A percentile compares a stretch with the other conserved stretches of the same genome.
Conservation (phyloP, 176 grass and related monocot genomes). For the Thalia dealbata region DNA sequence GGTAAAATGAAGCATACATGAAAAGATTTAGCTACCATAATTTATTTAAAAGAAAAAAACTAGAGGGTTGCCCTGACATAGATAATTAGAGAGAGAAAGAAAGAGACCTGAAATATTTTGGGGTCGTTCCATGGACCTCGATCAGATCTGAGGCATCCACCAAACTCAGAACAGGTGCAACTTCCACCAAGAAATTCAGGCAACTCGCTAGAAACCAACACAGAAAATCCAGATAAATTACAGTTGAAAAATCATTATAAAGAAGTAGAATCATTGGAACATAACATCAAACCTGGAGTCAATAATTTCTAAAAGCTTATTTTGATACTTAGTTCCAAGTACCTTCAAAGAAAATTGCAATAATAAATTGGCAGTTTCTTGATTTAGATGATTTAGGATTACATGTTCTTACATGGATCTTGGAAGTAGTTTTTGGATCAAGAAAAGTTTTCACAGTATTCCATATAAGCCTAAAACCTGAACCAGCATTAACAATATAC, state of each 20-base stretch:
- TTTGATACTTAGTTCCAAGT: constrained; percentile 80
- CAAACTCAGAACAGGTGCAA: constrained; percentile 24
- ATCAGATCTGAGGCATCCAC: constrained; percentile 33
- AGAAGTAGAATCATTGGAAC: constrained; percentile 17
- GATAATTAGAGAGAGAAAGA: background rate
- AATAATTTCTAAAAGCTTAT: constrained; percentile 74
- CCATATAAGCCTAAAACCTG: constrained; percentile 95
- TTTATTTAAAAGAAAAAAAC: background rate
- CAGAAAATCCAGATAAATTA: constrained; percentile 7
- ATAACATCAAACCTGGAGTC: constrained; percentile 52
- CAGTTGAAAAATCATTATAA: background rate
- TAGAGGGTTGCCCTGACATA: background rate
- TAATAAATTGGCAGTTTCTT: background rate
- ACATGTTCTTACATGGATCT: constrained; percentile 59
- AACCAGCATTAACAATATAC: constrained; percentile 88
- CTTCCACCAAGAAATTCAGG: constrained; percentile 36
- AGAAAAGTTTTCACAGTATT: constrained; percentile 87
- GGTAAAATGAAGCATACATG: no score
- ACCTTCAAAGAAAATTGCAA: constrained; percentile 39
- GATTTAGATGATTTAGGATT: background rate
- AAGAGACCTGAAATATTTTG: constrained; percentile 28
- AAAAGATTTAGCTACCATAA: no score
- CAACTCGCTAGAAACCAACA: constrained; percentile 52
- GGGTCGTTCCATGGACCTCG: constrained; percentile 31
- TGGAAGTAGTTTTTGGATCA: constrained; percentile 89